Base-by-base conservation (phyloP, 106 monocot species). In the Allium sativum region DNA sequence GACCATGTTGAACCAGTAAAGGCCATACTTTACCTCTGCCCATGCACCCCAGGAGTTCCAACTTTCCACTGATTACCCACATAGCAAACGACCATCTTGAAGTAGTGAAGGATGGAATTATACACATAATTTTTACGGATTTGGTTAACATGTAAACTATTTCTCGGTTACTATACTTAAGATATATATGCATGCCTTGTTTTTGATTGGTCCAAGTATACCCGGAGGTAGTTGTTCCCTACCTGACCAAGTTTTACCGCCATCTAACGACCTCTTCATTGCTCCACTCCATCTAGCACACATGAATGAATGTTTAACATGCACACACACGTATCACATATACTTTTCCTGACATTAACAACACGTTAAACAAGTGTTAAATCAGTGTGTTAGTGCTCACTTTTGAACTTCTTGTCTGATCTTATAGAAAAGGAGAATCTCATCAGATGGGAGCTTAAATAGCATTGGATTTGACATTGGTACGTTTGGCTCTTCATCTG, bases 41-140 rank as follows among this genome's bases (percentile, higher is more conserved):
- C 98, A 88, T 55, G 98, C 76, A 65, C 98, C 98, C 98, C 98
- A 98, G 19, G 98, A 98, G 61, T 98, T 98, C 98, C 92, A 98
- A 62, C 92, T 92, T 56, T 98, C 98, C 6, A 98, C 92, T 9
- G 98, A 98, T 16, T 91, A 98, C 62, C 91, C 91, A 62, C 96
- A 98, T 14, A 91, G 67, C 12, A 98, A 71, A 4, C 71, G 70
- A 12, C 96, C 91, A 56, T 91, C 79, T 8, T 82, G 71, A 0
- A 91, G 72, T 78, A 98, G 77, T 18, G 87, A 57, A 18, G 96
- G 98, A 91, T 90, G 66, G 10, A 40, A 8, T n/a, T 44, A 42
- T 44, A 43, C 4, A 61, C 0, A n/a, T 7, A 10, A 16, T 11
- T 31, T 31, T 31, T 31, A 5, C 5, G 31, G 31, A 31, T 31